Evolutionary conservation across 2,329 filamentous ascomycete species (phyloP), one percentile per base, ranked within the genome.

Genomic region (Fusarium virguliforme): DNA sequence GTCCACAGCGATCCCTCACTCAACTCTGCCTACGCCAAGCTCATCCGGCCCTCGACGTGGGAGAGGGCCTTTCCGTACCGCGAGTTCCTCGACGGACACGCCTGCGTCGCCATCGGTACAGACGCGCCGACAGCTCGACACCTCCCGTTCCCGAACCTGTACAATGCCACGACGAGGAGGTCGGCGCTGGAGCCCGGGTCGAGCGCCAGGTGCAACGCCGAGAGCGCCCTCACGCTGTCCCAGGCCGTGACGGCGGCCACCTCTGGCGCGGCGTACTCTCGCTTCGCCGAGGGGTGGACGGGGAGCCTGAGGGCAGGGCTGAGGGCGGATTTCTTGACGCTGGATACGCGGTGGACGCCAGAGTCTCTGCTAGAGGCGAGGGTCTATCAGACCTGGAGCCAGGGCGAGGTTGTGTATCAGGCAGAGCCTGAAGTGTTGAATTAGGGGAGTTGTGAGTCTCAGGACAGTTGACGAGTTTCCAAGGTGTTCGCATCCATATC

Each of bases 1-100:
- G 87, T 89, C 0, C 88, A 90, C 68, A 83, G 86, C 1, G 88
- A 89, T 64, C 90, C 90, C 0, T 87, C 88, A 0, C 89, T 91
- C 61, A 79, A 91, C 4, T 81, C 85, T 30, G 89, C 88, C 0
- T 92, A 90, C 88, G 88, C 88, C 0, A 79, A 82, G 8, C 83
- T 91, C 15, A 79, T 92, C 4, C 89, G 88, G 1, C 76, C 79
- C 10, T 79, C 84, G 15, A 82, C 89, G 1, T 87, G 89, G 79
- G 82, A 82, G 56, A 83, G 89, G 13, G 89, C 88, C 0, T 92
- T 91, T 73, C 87, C 90, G 0, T 91, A 92, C 77, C 83, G 84
- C 43, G 89, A 91, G 51, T 90, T 91, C 37, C 82, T 83, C 2
- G 85, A 87, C 46, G 81, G 81, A 1, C 88, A 88, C 1, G 87